Conservation (phyloP, 441 rosid genomes). For the Aquilaria agallochum region DNA sequence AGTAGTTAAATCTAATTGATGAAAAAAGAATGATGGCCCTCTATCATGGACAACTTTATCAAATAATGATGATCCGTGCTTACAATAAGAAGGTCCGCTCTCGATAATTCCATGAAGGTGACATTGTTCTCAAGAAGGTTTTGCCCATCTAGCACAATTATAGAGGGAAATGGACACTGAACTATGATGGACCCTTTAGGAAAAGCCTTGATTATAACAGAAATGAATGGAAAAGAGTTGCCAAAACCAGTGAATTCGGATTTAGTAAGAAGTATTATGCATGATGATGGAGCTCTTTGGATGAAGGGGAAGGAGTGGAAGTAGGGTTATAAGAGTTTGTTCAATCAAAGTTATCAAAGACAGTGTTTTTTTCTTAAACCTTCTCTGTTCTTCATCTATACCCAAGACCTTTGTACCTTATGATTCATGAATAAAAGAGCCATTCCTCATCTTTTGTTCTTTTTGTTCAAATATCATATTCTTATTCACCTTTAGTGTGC, state of each 20-base stretch:
- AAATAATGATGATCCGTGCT: not conserved
- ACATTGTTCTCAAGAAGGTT: not conserved
- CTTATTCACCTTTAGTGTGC: too few species aligned
- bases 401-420: too few species aligned
- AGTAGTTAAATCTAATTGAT: slow-evolving; percentile 6
- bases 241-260: not conserved
- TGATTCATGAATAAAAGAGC: too few species aligned
- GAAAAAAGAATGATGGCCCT: not conserved
- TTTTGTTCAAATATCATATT: too few species aligned
- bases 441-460: too few species aligned
- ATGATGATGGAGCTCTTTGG: too few species aligned
- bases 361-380: too few species aligned
- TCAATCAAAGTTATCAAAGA: too few species aligned
- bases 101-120: not conserved
- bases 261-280: not conserved
- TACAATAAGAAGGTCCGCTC: slow-evolving; percentile 3
- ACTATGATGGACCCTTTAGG: not conserved
- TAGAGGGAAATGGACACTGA: slow-evolving; percentile 2
- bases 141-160: not conserved
- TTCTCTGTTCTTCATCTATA: too few species aligned
- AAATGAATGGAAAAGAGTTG: not conserved
- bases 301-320: too few species aligned
- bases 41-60: slow-evolving; percentile 1
- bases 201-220: not conserved
- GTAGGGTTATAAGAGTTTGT: too few species aligned